Evolutionary conservation across 2,329 filamentous ascomycete genomes (phyloP).

Genomic region (Neofusicoccum ribis): DNA sequence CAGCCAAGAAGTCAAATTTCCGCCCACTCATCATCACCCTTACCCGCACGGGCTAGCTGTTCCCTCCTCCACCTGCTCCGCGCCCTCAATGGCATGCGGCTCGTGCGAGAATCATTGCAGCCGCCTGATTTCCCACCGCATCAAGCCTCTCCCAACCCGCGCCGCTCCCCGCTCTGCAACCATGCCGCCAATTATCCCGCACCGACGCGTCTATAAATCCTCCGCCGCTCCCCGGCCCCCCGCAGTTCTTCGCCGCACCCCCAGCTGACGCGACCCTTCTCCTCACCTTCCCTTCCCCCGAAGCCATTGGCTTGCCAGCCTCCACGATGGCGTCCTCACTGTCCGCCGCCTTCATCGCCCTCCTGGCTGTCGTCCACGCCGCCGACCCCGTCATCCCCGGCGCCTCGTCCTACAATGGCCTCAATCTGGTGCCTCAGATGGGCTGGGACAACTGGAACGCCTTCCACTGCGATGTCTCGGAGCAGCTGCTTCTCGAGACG

Average conservation of each 20-base stretch:
- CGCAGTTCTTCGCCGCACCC: neutral
- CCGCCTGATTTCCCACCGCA: no score
- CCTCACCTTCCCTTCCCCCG: neutral
- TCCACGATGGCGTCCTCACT: neutral
- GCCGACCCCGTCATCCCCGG: constrained; percentile 26
- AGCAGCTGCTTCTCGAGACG: constrained; percentile 48
- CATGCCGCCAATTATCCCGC: neutral
- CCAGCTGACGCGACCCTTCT: neutral
- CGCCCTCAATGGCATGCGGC: constrained; percentile 5
- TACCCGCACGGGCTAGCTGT: neutral
- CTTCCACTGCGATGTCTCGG: constrained; percentile 49
- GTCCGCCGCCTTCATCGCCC: constrained; percentile 3
- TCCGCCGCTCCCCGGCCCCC: neutral
- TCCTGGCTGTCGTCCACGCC: neutral
- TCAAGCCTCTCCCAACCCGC: neutral
- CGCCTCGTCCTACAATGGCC: constrained; percentile 36
- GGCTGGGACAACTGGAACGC: constrained; percentile 39
- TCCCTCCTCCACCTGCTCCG: neutral
- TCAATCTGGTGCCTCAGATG: constrained; percentile 41
- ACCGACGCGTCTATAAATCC: neutral
- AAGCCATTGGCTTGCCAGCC: neutral
- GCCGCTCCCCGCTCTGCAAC: neutral
- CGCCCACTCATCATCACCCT: neutral
- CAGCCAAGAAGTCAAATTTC: neutral
- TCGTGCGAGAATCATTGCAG: neutral